Percentiles rank a stretch among this genome's conserved stretches.
Evolutionary conservation across 495 filamentous ascomycete genomes (phyloP).

Genomic region (Neurospora sp.): DNA sequence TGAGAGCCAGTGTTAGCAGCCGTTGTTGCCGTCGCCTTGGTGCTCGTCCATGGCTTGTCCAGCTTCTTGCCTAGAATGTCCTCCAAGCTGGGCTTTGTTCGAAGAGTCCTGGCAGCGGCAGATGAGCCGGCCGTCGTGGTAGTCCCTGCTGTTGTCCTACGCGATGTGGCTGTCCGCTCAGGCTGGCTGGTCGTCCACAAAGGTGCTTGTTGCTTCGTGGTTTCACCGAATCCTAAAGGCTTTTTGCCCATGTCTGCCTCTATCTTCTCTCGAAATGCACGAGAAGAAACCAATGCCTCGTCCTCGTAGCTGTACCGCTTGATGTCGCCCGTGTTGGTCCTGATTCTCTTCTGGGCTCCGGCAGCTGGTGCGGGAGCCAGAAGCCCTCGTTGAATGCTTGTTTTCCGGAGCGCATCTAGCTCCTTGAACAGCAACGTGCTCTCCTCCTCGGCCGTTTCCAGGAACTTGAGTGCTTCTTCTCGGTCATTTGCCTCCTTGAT

Average conservation of each 20-base stretch:
- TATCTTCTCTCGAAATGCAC: constrained; percentile 19
- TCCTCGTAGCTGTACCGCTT: constrained; percentile 12
- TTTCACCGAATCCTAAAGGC: neutral
- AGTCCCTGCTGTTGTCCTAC: neutral
- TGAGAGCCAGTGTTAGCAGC: neutral
- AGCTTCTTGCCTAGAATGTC: neutral
- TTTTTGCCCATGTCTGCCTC: constrained; percentile 17
- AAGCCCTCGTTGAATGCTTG: constrained; percentile 5
- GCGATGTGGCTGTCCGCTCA: neutral
- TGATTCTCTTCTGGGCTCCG: neutral
- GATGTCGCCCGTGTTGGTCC: constrained; percentile 2
- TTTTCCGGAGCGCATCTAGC: constrained; percentile 11
- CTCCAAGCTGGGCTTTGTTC: neutral
- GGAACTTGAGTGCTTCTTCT: constrained; percentile 8
- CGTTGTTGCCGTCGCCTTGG: neutral
- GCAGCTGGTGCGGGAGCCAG: neutral
- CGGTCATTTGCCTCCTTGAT: constrained; percentile 6
- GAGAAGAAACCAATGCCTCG: constrained; percentile 14
- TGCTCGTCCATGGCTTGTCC: neutral
- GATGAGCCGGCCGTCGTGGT: neutral
- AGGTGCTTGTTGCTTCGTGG: neutral
- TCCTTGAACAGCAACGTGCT: constrained; percentile 11
- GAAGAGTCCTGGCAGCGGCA: neutral
- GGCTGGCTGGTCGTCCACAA: neutral
- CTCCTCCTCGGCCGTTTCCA: constrained; percentile 14